Evolutionary conservation across 495 filamentous ascomycete genomes (phyloP).

Genomic region (Talaromyces wortmannii): DNA sequence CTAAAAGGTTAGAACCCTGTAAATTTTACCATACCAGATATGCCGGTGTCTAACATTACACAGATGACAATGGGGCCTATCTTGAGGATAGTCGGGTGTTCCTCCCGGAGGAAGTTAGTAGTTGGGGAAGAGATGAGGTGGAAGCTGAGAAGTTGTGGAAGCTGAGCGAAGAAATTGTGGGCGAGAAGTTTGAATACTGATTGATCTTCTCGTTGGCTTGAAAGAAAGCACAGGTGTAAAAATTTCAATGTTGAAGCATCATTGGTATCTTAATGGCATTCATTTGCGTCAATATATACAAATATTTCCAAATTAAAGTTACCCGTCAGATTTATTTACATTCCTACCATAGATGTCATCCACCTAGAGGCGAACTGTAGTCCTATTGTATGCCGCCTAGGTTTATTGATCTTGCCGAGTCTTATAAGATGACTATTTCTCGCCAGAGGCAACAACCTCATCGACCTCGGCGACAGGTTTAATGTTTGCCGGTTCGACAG

Average conservation of each 20-base stretch:
- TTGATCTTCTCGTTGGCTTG: background rate
- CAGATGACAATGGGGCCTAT: slow-evolving; percentile 29
- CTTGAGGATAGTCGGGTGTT: slow-evolving; percentile 29
- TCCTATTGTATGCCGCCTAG: too few species aligned
- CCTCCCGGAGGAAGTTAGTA: slow-evolving; percentile 25
- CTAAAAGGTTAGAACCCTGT: slow-evolving; percentile 25
- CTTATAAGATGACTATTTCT: background rate
- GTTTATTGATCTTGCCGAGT: background rate
- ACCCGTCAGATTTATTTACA: too few species aligned
- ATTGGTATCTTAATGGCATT: too few species aligned
- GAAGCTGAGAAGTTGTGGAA: slow-evolving; percentile 32
- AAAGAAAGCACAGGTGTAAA: too few species aligned
- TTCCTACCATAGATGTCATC: too few species aligned
- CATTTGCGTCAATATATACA: too few species aligned
- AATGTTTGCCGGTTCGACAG: slow-evolving; percentile 5
- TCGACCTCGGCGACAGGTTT: background rate
- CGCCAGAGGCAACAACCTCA: background rate
- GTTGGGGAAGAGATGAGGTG: slow-evolving; percentile 26
- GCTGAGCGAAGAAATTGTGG: slow-evolving; percentile 7
- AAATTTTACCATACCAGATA: background rate
- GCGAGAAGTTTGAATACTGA: slow-evolving; percentile 4
- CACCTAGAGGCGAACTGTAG: too few species aligned
- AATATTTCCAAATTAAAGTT: too few species aligned
- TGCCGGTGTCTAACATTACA: background rate
- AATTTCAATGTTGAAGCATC: too few species aligned